These are phyloP conservation scores for Lasiodiplodia sp. DNA, from an alignment of 2,329 filamentous ascomycete genomes.

Conservation along the genomic window DNA sequence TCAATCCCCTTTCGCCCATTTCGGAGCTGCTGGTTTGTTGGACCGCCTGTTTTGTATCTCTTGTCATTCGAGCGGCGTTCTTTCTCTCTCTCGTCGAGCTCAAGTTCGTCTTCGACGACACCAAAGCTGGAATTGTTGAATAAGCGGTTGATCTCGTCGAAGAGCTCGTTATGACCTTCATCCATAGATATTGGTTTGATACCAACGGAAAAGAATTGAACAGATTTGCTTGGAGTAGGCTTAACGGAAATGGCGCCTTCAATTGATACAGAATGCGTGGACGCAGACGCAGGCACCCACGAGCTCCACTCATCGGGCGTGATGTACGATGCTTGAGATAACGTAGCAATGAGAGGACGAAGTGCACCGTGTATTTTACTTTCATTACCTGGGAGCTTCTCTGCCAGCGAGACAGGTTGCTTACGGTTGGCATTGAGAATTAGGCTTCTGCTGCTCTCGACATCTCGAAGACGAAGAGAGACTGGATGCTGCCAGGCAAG, in stretches of 20 bases:
- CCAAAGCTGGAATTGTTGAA: slow-evolving; percentile 84
- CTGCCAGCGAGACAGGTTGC: slow-evolving; percentile 36
- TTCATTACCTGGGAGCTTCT: slow-evolving; percentile 38
- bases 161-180: slow-evolving; percentile 69
- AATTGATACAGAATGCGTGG: slow-evolving; percentile 67
- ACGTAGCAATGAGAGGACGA: slow-evolving; percentile 55
- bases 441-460: slow-evolving; percentile 48
- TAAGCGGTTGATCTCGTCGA: slow-evolving; percentile 77
- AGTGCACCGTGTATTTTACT: slow-evolving; percentile 33
- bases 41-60: slow-evolving; percentile 56
- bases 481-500: slow-evolving; percentile 70
- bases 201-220: slow-evolving; percentile 84
- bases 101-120: slow-evolving; percentile 55
- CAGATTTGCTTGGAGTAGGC: slow-evolving; percentile 73
- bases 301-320: slow-evolving; percentile 58
- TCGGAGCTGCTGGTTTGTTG: slow-evolving; percentile 61
- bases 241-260: slow-evolving; percentile 74
- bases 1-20: slow-evolving; percentile 71
- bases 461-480: slow-evolving; percentile 66
- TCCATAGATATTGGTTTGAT: slow-evolving; percentile 68
- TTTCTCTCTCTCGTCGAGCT: slow-evolving; percentile 47
- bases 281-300: slow-evolving; percentile 78
- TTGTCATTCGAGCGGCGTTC: slow-evolving; percentile 47
- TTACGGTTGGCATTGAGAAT: slow-evolving; percentile 35
- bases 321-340: slow-evolving; percentile 72